Base-by-base conservation (phyloP, 164 flowering plant genomes). In the Nymphaea colorata region DNA sequence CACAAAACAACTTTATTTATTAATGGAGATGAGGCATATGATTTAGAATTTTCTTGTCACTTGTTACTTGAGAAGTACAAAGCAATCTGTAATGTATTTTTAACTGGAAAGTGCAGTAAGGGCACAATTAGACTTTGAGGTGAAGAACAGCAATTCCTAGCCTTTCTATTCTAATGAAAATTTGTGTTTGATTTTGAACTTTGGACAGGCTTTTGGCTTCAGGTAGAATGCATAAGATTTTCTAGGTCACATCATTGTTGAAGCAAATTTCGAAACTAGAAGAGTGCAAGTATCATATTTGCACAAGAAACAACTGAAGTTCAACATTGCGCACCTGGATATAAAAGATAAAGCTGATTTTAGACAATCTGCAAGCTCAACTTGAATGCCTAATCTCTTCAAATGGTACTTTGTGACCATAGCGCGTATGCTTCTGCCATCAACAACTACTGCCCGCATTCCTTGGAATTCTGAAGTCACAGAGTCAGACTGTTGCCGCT, bases 331-430 rank as follows among this genome's bases (percentile, higher is more conserved):
- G 12, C 11, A 47, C 55, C 64, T 64, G 7, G 80, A 77, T 61
- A 84, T 65, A 74, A 55, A 74, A 51, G 84, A 69, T 68, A 73
- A 78, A 1, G 89, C 88, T 41, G 83, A 75, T 59, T 74, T 62
- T 70, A 78, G 67, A 70, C 72, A 74, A 17, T 66, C 44, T 64
- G 77, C 80, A 62, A 76, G 64, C 65, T 87, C 87, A 16, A 77
- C 91, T 57, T 67, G 73, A 61, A 91, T 79, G 14, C 96, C 94
- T 73, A 94, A 68, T 73, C 99, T 88, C 71, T 80, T 80, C 17
- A 94, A 84, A 82, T 91, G 95, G 76, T 94, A 94, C 71, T 79
- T 82, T 15, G 95, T 82, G 72, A 91, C 95, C 81, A 83, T 86
- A n/a, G 92, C 96, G 64, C 97, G 84, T 15, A 85, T 73, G 61